These are phyloP conservation scores for Gelatoporia subvermispora DNA, from an alignment of 768 basidiomycete genomes.

Conservation along the genomic window DNA sequence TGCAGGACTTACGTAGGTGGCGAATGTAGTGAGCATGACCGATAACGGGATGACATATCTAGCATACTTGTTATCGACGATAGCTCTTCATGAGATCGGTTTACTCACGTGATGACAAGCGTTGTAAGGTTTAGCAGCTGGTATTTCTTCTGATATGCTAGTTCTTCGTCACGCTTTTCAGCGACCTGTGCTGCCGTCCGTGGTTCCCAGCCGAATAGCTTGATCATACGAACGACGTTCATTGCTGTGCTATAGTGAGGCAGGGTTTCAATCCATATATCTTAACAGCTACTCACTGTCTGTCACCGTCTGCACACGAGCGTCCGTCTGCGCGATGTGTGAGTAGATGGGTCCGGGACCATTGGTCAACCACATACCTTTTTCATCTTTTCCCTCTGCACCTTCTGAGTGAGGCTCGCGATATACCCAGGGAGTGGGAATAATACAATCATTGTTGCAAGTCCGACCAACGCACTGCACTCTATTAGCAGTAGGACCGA, in stretches of 20 bases:
- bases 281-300: conserved; percentile 22
- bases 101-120: conserved; percentile 35
- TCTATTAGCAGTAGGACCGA: neutral
- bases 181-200: conserved; percentile 49
- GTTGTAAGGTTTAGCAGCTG: conserved; percentile 45
- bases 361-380: conserved; percentile 18
- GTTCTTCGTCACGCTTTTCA: conserved; percentile 55
- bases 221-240: conserved; percentile 37
- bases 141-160: conserved; percentile 46
- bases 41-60: conserved; percentile 55
- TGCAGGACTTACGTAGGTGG: conserved; percentile 42
- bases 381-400: conserved; percentile 38
- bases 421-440: conserved; percentile 42
- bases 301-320: conserved; percentile 40
- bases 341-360: neutral
- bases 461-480: conserved; percentile 36
- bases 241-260: conserved; percentile 25
- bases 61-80: too few species aligned
- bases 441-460: conserved; percentile 34
- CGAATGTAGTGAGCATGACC: conserved; percentile 60
- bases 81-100: neutral
- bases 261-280: neutral
- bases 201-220: conserved; percentile 38
- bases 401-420: conserved; percentile 29
- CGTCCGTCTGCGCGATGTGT: conserved; percentile 32